These are phyloP conservation scores for Rhynchospora tenuis DNA, from an alignment of 176 grass and related monocot species.

Conservation along the genomic window DNA sequence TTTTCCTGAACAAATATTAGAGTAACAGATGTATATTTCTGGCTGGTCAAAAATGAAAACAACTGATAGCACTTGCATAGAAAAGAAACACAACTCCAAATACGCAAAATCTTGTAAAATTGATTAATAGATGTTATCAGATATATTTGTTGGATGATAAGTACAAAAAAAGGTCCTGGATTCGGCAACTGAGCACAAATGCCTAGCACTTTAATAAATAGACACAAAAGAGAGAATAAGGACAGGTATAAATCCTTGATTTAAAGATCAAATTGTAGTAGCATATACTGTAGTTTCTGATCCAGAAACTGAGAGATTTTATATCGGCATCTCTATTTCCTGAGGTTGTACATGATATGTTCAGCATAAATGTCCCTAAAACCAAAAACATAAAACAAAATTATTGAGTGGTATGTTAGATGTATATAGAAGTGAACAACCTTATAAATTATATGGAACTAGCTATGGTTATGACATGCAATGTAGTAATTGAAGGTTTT, in stretches of 20 bases:
- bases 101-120: neutral
- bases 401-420: neutral
- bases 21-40: neutral
- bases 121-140: neutral
- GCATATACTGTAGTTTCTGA: neutral
- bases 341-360: slow-evolving; percentile 70
- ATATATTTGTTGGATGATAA: neutral
- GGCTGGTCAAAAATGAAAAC: neutral
- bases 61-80: neutral
- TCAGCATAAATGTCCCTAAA: slow-evolving; percentile 73
- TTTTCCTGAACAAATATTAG: neutral
- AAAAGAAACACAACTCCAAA: neutral
- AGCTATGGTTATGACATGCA: neutral
- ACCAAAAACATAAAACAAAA: neutral
- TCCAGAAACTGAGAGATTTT: neutral
- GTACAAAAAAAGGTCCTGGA: neutral
- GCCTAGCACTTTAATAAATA: neutral
- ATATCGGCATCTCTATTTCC: slow-evolving; percentile 19
- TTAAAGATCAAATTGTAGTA: neutral
- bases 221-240: neutral
- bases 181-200: slow-evolving; percentile 6
- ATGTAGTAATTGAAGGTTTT: neutral
- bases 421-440: neutral
- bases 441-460: neutral
- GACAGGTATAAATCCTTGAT: neutral